phyloP scores from a whole-genome alignment of 2,329 filamentous ascomycete genomes.

The Fusarium sp. region DNA sequence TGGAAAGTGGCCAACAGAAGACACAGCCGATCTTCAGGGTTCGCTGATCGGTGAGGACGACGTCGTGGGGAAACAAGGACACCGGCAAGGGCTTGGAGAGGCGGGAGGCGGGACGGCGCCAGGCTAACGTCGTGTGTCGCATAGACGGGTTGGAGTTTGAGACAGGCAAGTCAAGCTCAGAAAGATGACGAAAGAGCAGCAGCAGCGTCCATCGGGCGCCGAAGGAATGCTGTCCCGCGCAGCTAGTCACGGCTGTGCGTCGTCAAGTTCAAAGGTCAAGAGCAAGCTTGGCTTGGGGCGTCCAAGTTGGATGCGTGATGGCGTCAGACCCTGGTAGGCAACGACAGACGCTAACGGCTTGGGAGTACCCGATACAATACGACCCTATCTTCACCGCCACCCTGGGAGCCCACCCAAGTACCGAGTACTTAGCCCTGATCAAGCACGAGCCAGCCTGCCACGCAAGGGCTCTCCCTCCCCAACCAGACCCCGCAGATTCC shows the following conservation, averaged over 20 bases:
- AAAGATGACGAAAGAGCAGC: constrained; percentile 34
- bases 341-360: constrained; percentile 22
- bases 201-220: constrained; percentile 32
- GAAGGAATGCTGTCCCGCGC: constrained; percentile 27
- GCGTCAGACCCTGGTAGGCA: constrained; percentile 42
- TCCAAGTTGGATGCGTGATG: constrained; percentile 40
- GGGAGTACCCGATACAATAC: constrained; percentile 33
- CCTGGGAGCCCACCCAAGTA: constrained; percentile 4
- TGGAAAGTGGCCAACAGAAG: constrained; percentile 20
- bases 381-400: not conserved
- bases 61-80: constrained; percentile 21
- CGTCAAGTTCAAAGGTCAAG: constrained; percentile 36
- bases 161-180: constrained; percentile 8
- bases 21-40: constrained; percentile 39
- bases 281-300: constrained; percentile 26
- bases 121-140: constrained; percentile 7
- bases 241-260: constrained; percentile 40
- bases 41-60: constrained; percentile 40
- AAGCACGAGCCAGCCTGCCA: constrained; percentile 34
- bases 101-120: constrained; percentile 17
- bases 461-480: constrained; percentile 4
- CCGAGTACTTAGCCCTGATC: constrained; percentile 25
- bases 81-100: constrained; percentile 2
- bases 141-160: constrained; percentile 14
- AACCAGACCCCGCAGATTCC: constrained; percentile 32